Conservation (phyloP, 768 basidiomycete species). For the Mycena albidolilacea region DNA sequence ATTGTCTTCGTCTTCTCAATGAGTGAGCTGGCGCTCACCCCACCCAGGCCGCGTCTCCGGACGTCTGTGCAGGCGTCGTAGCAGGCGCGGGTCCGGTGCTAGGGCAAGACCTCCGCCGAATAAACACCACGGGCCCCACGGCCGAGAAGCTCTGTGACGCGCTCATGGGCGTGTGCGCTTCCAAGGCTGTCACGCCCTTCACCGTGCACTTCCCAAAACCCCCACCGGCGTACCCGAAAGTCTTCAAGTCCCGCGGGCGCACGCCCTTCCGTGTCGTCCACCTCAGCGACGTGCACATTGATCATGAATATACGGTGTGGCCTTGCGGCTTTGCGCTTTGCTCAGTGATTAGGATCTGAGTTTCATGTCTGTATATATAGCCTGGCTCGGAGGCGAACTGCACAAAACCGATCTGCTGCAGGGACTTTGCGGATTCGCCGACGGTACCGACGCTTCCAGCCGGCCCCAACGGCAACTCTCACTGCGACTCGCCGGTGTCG, state of each 20-base stretch:
- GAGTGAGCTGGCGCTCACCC: background rate
- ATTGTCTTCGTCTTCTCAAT: background rate
- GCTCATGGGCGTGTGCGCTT: conserved; percentile 54
- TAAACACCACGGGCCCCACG: conserved; percentile 50
- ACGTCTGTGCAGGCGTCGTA: conserved; percentile 56
- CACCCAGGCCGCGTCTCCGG: conserved; percentile 20
- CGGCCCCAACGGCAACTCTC: conserved; percentile 47
- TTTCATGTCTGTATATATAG: conserved; percentile 29
- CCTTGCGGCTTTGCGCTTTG: background rate
- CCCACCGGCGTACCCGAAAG: conserved; percentile 38
- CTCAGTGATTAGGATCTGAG: background rate
- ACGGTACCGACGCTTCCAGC: conserved; percentile 48
- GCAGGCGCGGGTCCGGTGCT: conserved; percentile 54
- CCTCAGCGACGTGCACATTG: conserved; percentile 59
- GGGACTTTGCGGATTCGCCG: conserved; percentile 46
- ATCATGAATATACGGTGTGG: conserved; percentile 51
- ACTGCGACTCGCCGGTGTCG: conserved; percentile 53
- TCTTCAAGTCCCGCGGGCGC: conserved; percentile 37
- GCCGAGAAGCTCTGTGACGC: conserved; percentile 55
- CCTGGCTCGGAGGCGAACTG: conserved; percentile 54
- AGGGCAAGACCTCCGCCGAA: conserved; percentile 54
- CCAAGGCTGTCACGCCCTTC: conserved; percentile 45
- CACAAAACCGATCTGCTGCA: conserved; percentile 57
- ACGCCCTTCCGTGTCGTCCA: conserved; percentile 53
- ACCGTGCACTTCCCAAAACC: conserved; percentile 47